Base-by-base conservation (phyloP, 257 asterid species). In the Solanum phureja region DNA sequence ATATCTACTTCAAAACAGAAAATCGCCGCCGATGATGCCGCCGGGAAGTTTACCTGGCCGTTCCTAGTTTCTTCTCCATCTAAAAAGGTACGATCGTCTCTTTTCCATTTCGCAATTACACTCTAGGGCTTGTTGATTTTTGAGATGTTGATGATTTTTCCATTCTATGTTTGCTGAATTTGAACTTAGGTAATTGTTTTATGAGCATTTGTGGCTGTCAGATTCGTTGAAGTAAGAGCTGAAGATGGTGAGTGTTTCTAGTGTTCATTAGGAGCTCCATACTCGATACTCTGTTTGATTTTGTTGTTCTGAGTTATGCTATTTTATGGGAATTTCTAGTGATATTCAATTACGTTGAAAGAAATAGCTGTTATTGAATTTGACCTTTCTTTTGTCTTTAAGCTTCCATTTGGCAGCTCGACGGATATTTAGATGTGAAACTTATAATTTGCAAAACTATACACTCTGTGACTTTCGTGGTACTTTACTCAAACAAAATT, bases 231-330 rank as follows among this genome's bases (percentile, higher is more conserved):
- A 92, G 89, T 87, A 87, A 88, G 87, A 88, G 89, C 87, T 74
- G 87, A 52, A 89, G 87, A 95, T 95, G 97, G 96, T 95, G 44
- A 89, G 87, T 84, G 62, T 12, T 52, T 56, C 66, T 6, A 14
- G 56, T 18, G 8, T 62, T 77, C 62, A 49, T 64, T 11, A 46
- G 46, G 18, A 7, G 71, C n/a, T 42, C 10, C 83, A 19, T 40
- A 42, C 14, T 35, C 35, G 21, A 60, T 79, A 21, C 19, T 31
- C 34, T 58, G 83, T 16, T 71, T 87, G 40, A 33, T 1, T 49
- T 44, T 7, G 40, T 5, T 85, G 29, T 18, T 33, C 42, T 68
- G 44, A 52, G 12, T 40, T 68, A 33, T 8, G 60, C 87, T 84
- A 33, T 37, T 34, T 84, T 62, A 29, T 35, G 10, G 81, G 66